Evolutionary conservation across 2,329 filamentous ascomycete species (phyloP).

Genomic region (Talaromyces pinophilus): DNA sequence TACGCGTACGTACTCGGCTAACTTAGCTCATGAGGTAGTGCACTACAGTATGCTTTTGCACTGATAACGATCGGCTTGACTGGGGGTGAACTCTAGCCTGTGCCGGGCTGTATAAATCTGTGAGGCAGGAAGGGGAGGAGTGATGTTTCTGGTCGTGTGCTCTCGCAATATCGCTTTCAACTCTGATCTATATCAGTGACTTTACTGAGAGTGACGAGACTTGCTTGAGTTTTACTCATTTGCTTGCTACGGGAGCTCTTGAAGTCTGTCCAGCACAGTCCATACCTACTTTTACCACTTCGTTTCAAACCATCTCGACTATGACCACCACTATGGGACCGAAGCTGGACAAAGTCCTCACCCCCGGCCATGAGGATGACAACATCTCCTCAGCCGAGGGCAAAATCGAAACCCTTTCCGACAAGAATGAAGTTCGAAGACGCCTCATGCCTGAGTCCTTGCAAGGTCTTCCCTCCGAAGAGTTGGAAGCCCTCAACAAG

Average conservation of each 20-base stretch:
- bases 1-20: neutral
- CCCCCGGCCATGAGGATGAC: neutral
- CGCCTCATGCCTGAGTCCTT: conserved; percentile 26
- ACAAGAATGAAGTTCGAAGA: neutral
- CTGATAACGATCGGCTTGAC: neutral
- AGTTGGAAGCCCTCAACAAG: conserved; percentile 28
- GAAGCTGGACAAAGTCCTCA: neutral
- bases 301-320: neutral
- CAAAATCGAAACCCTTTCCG: conserved; percentile 20
- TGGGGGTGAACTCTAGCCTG: neutral
- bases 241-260: neutral
- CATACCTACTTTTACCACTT: neutral
- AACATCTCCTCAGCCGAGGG: conserved; percentile 27
- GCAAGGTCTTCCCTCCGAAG: conserved; percentile 28
- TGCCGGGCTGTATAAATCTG: neutral
- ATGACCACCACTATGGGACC: neutral
- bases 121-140: neutral
- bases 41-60: neutral
- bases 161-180: neutral
- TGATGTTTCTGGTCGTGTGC: neutral
- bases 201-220: neutral
- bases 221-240: neutral
- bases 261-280: neutral
- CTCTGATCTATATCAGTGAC: neutral
- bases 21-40: neutral